A percentile compares a stretch with the other conserved stretches of the same genome.
phyloP scores from a whole-genome alignment of 2,329 filamentous ascomycete species.

The Ophiostoma montium region DNA sequence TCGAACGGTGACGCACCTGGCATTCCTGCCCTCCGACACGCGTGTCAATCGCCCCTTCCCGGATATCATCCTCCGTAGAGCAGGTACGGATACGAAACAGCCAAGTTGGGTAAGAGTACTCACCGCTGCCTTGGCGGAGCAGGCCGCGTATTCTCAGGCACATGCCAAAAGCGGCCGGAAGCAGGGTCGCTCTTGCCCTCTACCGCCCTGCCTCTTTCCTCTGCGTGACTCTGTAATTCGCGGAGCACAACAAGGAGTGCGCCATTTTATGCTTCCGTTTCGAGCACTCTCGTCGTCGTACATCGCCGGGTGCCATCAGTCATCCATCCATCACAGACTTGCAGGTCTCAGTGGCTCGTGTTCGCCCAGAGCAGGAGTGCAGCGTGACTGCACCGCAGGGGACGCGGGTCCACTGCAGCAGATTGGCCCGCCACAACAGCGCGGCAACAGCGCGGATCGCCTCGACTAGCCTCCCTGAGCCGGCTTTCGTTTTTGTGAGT shows the following conservation, averaged over 20 bases:
- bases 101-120: too few species aligned
- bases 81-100: too few species aligned
- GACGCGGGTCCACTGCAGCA: neutral
- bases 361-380: too few species aligned
- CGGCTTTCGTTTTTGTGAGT: neutral
- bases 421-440: neutral
- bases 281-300: neutral
- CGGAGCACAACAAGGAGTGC: neutral
- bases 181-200: neutral
- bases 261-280: neutral
- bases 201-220: neutral
- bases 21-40: neutral
- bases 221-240: neutral
- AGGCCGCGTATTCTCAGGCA: neutral
- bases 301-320: neutral
- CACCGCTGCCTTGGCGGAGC: neutral
- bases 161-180: neutral
- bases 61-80: too few species aligned
- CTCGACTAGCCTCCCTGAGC: too few species aligned
- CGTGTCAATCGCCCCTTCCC: neutral
- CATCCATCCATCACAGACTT: neutral
- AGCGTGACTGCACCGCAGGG: neutral
- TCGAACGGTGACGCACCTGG: conserved; percentile 5
- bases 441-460: too few species aligned
- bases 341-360: too few species aligned